Conservation (phyloP, 352 stramenopile genomes). For the Globisporangium canariense region DNA sequence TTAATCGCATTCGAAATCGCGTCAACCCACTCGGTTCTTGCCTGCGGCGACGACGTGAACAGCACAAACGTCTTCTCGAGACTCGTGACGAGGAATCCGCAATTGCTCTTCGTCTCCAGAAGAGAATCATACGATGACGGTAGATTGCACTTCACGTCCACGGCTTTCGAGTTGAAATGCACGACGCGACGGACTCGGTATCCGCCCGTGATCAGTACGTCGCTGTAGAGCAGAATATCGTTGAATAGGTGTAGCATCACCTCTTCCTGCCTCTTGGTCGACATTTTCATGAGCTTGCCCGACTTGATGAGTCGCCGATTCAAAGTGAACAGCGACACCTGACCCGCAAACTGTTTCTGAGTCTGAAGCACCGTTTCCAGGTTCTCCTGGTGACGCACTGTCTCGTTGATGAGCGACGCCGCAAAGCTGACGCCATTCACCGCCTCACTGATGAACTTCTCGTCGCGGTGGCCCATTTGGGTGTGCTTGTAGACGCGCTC, state of each 20-base stretch:
- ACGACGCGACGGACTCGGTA: slow-evolving; percentile 73
- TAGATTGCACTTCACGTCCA: slow-evolving; percentile 57
- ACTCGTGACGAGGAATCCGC: slow-evolving; percentile 74
- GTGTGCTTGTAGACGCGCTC: slow-evolving; percentile 79
- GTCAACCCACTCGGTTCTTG: slow-evolving; percentile 54
- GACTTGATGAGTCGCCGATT: slow-evolving; percentile 59
- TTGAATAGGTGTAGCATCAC: slow-evolving; percentile 87
- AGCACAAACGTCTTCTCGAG: slow-evolving; percentile 82
- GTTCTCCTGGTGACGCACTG: slow-evolving; percentile 77
- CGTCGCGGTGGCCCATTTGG: slow-evolving; percentile 46
- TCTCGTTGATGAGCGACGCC: slow-evolving; percentile 82
- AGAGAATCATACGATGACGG: slow-evolving; percentile 48
- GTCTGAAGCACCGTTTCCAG: slow-evolving; percentile 75
- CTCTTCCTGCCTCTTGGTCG: slow-evolving; percentile 73
- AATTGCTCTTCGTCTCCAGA: slow-evolving; percentile 49
- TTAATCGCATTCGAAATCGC: slow-evolving; percentile 51
- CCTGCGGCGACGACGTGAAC: slow-evolving; percentile 48
- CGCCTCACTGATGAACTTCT: slow-evolving; percentile 54
- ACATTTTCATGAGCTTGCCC: slow-evolving; percentile 81
- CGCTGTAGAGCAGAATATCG: slow-evolving; percentile 83
- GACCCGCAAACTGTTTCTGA: slow-evolving; percentile 70
- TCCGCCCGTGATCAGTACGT: slow-evolving; percentile 63
- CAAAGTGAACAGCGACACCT: slow-evolving; percentile 67
- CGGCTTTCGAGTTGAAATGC: slow-evolving; percentile 67
- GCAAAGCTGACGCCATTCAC: slow-evolving; percentile 55